Percentiles rank a stretch among this genome's conserved stretches.
These are phyloP conservation scores for Pinguiococcus pyrenoidosus DNA, from an alignment of 108 stramenopile species.

Conservation along the genomic window DNA sequence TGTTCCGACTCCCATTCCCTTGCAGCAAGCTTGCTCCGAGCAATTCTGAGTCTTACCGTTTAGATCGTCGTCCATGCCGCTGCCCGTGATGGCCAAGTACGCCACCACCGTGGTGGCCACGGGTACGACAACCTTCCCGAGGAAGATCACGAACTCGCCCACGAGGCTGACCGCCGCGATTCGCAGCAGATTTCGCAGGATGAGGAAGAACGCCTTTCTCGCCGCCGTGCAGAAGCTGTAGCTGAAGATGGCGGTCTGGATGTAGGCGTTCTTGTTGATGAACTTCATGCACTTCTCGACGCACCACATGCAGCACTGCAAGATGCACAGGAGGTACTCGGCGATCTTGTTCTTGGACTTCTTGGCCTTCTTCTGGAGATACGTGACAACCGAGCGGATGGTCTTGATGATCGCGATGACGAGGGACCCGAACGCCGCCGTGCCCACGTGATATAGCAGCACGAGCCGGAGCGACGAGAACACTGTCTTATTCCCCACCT, in stretches of 20 bases:
- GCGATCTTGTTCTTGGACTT: slow-evolving; percentile 54
- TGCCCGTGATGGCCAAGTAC: background rate
- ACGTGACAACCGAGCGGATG: slow-evolving; percentile 63
- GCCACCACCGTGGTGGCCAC: background rate
- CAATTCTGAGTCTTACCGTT: too few species aligned
- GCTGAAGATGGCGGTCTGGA: slow-evolving; percentile 47
- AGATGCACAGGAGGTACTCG: slow-evolving; percentile 57
- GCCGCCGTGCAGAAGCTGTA: slow-evolving; percentile 34
- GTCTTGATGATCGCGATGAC: slow-evolving; percentile 75
- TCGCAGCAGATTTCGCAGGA: slow-evolving; percentile 35
- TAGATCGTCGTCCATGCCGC: too few species aligned
- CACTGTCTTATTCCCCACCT: slow-evolving; percentile 54
- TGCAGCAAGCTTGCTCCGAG: too few species aligned
- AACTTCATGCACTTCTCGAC: slow-evolving; percentile 50
- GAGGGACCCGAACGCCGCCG: slow-evolving; percentile 82
- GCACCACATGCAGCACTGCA: slow-evolving; percentile 69
- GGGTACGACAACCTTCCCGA: slow-evolving; percentile 17
- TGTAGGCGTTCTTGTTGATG: slow-evolving; percentile 52
- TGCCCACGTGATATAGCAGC: slow-evolving; percentile 67
- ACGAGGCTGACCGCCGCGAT: slow-evolving; percentile 30
- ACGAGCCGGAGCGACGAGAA: slow-evolving; percentile 38
- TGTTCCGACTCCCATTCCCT: too few species aligned
- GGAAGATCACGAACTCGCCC: slow-evolving; percentile 20
- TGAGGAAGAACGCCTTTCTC: slow-evolving; percentile 35
- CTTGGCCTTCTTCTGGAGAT: slow-evolving; percentile 66